These are phyloP conservation scores for Trifolium pratense DNA, from an alignment of 306 rosid genomes.

Conservation along the genomic window DNA sequence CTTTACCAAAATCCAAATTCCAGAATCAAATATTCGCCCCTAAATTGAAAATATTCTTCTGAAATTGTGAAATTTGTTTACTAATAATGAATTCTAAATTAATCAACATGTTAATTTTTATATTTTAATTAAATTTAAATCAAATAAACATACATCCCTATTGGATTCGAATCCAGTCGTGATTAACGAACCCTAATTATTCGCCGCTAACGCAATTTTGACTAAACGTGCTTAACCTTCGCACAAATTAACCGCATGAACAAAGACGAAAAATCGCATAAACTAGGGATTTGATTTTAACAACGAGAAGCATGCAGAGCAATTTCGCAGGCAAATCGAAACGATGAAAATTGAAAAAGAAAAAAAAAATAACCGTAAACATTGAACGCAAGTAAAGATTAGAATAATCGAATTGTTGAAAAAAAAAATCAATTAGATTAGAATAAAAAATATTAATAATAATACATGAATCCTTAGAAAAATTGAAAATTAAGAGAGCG, in stretches of 20 bases:
- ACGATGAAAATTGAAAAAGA: not conserved
- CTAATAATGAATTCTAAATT: not conserved
- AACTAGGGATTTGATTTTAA: conserved; percentile 18
- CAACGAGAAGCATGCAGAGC: conserved; percentile 13
- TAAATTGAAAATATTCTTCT: not conserved
- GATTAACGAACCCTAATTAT: not conserved
- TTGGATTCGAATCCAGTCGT: not conserved
- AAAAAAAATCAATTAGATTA: not conserved
- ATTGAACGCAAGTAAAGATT: not conserved
- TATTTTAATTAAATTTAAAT: not conserved
- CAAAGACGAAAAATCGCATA: not conserved
- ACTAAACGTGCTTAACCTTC: not conserved
- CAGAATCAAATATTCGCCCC: not conserved
- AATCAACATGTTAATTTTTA: not conserved
- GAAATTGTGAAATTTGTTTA: not conserved
- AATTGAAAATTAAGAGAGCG: conserved; percentile 24
- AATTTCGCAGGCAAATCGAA: not conserved
- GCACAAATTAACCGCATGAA: not conserved
- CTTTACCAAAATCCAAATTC: not conserved
- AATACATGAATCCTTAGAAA: conserved; percentile 39
- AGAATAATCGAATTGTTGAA: not conserved
- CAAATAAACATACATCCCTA: not conserved
- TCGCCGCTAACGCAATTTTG: conserved; percentile 19
- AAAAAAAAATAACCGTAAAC: not conserved
- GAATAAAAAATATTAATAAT: conserved; percentile 7